These are phyloP conservation scores for Cladophialophora bantiana DNA, from an alignment of 2,329 filamentous ascomycete species.

Conservation along the genomic window DNA sequence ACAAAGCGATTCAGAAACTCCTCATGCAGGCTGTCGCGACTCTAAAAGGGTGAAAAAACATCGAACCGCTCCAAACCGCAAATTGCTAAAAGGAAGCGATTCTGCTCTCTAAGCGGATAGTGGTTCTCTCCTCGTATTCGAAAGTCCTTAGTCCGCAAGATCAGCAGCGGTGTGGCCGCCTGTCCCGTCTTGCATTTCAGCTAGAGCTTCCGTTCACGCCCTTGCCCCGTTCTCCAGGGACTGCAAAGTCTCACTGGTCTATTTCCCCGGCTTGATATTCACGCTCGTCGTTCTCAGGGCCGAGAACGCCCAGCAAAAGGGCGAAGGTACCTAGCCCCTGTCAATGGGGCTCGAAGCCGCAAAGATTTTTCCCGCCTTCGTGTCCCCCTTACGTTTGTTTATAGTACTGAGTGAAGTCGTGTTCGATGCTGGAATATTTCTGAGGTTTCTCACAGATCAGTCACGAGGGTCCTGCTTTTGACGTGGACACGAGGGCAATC, in stretches of 20 bases:
- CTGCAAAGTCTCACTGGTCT: not conserved
- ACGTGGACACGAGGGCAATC: not conserved
- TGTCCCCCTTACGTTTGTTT: not conserved
- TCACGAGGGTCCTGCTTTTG: not conserved
- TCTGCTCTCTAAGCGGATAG: not conserved
- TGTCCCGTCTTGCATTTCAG: not conserved
- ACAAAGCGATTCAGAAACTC: not conserved
- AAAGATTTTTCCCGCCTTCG: not conserved
- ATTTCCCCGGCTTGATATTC: not conserved
- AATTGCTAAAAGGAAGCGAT: not conserved
- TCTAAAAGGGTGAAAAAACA: not conserved
- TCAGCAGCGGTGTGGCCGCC: not conserved
- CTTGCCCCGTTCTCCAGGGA: not conserved
- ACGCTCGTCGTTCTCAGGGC: not conserved
- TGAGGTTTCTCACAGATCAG: not conserved
- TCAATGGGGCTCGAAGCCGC: not conserved
- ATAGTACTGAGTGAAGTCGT: constrained; percentile 34
- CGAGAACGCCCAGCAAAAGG: not conserved
- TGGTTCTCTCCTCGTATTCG: not conserved
- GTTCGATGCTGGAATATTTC: constrained; percentile 32
- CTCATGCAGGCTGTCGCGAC: not conserved
- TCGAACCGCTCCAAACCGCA: not conserved
- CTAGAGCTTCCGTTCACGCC: not conserved
- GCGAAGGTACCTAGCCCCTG: not conserved
- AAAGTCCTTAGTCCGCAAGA: not conserved